Evolutionary conservation across 345 rosid species (phyloP).

Genomic region (Rhodamnia rubescens): DNA sequence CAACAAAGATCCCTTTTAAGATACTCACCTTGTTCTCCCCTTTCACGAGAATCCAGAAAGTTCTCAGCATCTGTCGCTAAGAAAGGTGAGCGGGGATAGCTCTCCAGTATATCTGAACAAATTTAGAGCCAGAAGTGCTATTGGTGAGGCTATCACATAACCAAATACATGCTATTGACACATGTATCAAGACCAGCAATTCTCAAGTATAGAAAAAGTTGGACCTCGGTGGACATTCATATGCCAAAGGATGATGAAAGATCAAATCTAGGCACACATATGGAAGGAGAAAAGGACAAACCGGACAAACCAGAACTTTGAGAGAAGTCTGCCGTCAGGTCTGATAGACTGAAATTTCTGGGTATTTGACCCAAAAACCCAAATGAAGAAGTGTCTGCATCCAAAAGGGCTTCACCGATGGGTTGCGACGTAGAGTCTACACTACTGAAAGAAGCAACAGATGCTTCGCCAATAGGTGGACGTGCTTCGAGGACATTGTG

Average conservation of each 20-base stretch:
- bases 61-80: slow-evolving; percentile 36
- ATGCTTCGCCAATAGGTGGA: slow-evolving; percentile 51
- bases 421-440: slow-evolving; percentile 71
- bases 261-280: not conserved
- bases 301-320: slow-evolving; percentile 74
- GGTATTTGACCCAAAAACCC: slow-evolving; percentile 79
- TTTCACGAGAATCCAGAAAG: slow-evolving; percentile 50
- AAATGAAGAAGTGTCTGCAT: slow-evolving; percentile 58
- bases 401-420: slow-evolving; percentile 54
- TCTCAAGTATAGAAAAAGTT: not conserved
- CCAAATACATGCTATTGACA: not conserved
- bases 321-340: slow-evolving; percentile 76
- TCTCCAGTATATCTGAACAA: slow-evolving; percentile 71
- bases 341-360: slow-evolving; percentile 85
- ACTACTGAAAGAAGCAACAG: slow-evolving; percentile 62
- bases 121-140: not conserved
- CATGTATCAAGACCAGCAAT: not conserved
- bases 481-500: slow-evolving; percentile 57
- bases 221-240: not conserved
- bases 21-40: slow-evolving; percentile 47
- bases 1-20: not conserved
- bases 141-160: not conserved
- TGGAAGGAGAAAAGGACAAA: not conserved
- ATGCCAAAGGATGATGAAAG: not conserved
- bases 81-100: slow-evolving; percentile 77